Evolutionary conservation across 2,329 filamentous ascomycete genomes (phyloP), one percentile per base, ranked within the genome.

Genomic region (Claviceps sp.): DNA sequence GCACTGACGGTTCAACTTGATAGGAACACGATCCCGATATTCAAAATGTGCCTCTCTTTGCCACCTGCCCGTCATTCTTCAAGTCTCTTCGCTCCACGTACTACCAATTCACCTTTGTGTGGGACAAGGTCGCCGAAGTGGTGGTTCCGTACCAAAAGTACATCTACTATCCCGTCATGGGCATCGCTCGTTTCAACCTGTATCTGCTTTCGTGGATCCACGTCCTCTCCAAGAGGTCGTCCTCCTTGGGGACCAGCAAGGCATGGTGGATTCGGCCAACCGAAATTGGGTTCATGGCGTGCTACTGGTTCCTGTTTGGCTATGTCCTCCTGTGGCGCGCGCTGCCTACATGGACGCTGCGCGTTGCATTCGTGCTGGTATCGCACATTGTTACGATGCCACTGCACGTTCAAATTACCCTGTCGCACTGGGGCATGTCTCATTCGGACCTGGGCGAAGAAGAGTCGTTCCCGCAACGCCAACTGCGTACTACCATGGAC

Each of bases 401-500:
- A 0, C 72, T 86, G 22, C 84, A 87, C 62, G 73, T 86, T 2
- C 84, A 86, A 59, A 85, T 87, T 63, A 86, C 82, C 0, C 75
- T 86, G 8, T 82, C 78, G 1, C 84, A 87, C 66, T 86, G 83
- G 72, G 83, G 79, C 54, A 87, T 86, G 82, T 80, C 78, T 24
- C 80, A 2, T 68, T 68, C 77, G 0, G 79, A 85, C 55, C 71
- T 85, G 2, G 81, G 81, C 54, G 74, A 78, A 47, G 69, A 72
- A 51, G 83, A 86, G 62, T 83, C 79, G 0, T 86, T 86, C 61
- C 72, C 82, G 0, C 81, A 85, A 67, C 79, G 80, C 60, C 82
- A 84, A 73, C 69, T 86, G 40, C 75, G 83, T 45, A 86, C 83
- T 3, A 86, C 82, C 26, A 85, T 86, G 82, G 84, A 87, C 59